Base-by-base conservation (phyloP, 2,329 filamentous ascomycete genomes). In the Cephalotrichum gorgonifer region DNA sequence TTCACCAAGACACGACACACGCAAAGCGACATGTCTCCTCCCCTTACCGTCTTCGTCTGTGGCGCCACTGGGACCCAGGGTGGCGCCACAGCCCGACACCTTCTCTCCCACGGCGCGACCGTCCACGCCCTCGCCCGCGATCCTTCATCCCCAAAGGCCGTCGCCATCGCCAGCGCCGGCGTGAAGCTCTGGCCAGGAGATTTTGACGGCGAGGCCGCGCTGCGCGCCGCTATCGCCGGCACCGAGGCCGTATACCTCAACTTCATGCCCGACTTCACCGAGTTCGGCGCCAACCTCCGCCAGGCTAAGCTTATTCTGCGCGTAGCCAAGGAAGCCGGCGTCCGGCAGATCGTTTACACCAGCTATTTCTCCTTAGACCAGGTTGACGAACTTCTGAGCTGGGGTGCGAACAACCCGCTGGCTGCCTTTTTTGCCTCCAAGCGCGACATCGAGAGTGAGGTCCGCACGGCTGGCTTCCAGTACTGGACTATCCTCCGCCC, bases 51-150 rank as follows among this genome's bases (percentile, higher is more conserved):
- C 38, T 66, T 66, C 22, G 66, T 76, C 5, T 61, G 74, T 43
- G 72, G 72, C 14, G 71, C 69, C 23, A 75, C 72, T 8, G 73
- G 70, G 35, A 70, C 68, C 50, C 73, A 78, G 52, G 74, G 74
- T 50, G 71, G 73, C n/a, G 72, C 71, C 4, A 73, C 77, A 15
- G 70, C 69, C 31, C 69, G 68, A 23, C 63, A 66, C 7, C 73
- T 77, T 53, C 62, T 69, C 27, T 55, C 64, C 11, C 59, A 67
- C 2, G 60, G 54, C 28, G 76, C 66, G 59, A 58, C 60, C 8
- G 71, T 77, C 44, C 71, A 73, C 42, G 72, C 65, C 35, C 53
- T 77, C 41, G 75, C 72, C 28, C 68, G 74, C 39, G 62, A 76
- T 50, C 51, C 66, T 2, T 50, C 60, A 3, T 74, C 72, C 23